Conservation (phyloP, 2,329 filamentous ascomycete species). For the Fusarium euwallaceae region DNA sequence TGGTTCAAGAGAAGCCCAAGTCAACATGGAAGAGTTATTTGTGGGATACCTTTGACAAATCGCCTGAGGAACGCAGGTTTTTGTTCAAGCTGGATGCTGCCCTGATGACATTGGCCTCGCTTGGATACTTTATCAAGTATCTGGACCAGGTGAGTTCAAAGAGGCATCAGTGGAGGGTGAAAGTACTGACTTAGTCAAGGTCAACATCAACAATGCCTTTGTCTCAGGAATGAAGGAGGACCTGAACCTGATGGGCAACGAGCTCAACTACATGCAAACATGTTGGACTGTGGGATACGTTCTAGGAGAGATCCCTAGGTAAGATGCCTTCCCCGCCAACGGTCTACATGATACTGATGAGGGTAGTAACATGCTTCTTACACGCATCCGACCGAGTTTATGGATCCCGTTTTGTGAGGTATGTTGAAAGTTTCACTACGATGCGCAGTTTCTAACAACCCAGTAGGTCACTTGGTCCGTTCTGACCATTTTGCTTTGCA, state of each 20-base stretch:
- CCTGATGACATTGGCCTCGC: constrained; percentile 53
- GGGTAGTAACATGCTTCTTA: constrained; percentile 52
- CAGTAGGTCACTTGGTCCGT: constrained; percentile 48
- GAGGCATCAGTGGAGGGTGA: too few species aligned
- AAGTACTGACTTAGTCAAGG: constrained; percentile 1
- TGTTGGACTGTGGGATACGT: constrained; percentile 73
- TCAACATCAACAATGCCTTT: constrained; percentile 46
- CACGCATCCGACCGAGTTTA: constrained; percentile 54
- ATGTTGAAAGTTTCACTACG: background rate
- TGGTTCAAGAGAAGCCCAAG: constrained; percentile 25
- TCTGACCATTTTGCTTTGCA: constrained; percentile 46
- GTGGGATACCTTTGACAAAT: constrained; percentile 63
- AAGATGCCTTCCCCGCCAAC: accelerated
- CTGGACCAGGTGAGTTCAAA: constrained; percentile 46
- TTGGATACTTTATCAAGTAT: constrained; percentile 57
- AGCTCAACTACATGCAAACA: constrained; percentile 65
- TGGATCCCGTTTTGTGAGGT: constrained; percentile 56
- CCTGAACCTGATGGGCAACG: constrained; percentile 57
- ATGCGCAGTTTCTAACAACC: background rate
- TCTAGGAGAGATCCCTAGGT: constrained; percentile 57
- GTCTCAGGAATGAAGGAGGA: constrained; percentile 65
- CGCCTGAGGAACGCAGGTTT: constrained; percentile 56
- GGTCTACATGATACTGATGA: background rate
- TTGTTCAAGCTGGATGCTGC: constrained; percentile 59
- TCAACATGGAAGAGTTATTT: constrained; percentile 59